Percentiles rank a stretch among this genome's conserved stretches.
Conservation (phyloP, 2,329 filamentous ascomycete genomes). For the Fusarium globosum region DNA sequence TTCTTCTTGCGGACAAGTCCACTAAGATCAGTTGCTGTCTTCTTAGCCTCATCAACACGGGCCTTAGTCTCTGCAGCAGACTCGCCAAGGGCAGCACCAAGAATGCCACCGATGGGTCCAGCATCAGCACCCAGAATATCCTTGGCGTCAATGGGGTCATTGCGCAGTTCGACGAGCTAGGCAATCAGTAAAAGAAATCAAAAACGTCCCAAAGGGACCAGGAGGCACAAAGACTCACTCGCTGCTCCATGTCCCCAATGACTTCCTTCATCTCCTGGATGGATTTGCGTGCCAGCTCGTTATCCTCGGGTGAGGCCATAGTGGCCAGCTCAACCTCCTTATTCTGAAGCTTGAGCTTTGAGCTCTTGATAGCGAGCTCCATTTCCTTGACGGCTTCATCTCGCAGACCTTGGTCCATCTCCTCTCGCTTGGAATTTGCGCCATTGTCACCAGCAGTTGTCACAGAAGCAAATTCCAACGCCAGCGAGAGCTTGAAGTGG, state of each 20-base stretch:
- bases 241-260: constrained; percentile 80
- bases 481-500: constrained; percentile 95
- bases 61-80: constrained; percentile 70
- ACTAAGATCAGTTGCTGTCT: constrained; percentile 77
- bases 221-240: constrained; percentile 61
- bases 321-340: constrained; percentile 75
- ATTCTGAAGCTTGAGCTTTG: constrained; percentile 74
- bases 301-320: constrained; percentile 73
- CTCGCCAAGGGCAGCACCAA: constrained; percentile 73
- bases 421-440: constrained; percentile 58
- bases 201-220: neutral
- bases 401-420: constrained; percentile 75
- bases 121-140: constrained; percentile 53
- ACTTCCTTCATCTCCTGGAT: constrained; percentile 83
- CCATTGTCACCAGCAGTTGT: constrained; percentile 66
- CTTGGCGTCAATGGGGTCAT: constrained; percentile 62
- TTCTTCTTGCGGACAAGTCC: constrained; percentile 81
- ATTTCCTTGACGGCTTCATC: constrained; percentile 78
- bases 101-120: constrained; percentile 66
- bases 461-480: constrained; percentile 91
- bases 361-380: constrained; percentile 78
- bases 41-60: constrained; percentile 77
- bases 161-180: constrained; percentile 75
- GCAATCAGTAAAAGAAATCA: neutral
- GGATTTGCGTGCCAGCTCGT: constrained; percentile 68